Evolutionary conservation across 78 protist genomes (phyloP), one percentile per base, ranked within the genome.

Genomic region (Cavenderia fasciculata): DNA sequence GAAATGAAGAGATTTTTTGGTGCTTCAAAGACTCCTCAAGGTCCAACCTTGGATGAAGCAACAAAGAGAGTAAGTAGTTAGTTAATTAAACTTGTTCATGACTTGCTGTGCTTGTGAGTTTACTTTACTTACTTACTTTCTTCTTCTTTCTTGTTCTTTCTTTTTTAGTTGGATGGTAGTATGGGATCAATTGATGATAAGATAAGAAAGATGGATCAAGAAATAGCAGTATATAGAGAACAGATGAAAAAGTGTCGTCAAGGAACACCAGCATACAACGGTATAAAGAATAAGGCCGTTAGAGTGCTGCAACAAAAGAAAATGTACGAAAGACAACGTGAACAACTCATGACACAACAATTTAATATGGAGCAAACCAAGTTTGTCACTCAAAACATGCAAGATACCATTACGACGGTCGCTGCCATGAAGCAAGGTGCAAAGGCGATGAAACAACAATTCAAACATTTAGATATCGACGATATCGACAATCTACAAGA

Each of bases 311-410:
- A 86, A 72, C 94, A 92, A 51, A 92, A 88, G 68, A 87, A 74
- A 52, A 57, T 76, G 94, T 92, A 63, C 43, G 96, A 94, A 41
- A 75, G 47, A 46, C 97, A 95, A 73, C 47, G 95, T 27, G 95
- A 94, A 51, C 92, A 84, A 72, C 27, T 95, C 47, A n/a, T 68
- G 73, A 57, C 49, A 54, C 95, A 92, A 82, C 71, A 95, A 29
- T 95, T 95, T 78, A 95, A 92, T 74, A 85, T 95, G 95, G 96
- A 95, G 19, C 97, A 95, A 85, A 90, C 76, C 14, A 59, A 61
- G 19, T 92, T 94, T 57, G 86, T 94, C 2, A 84, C 94, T 10
- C 93, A 95, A 70, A 69, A 74, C 10, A 65, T 94, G 84, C 73
- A 75, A 73, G 96, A 89, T 74, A 93, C 94, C 8, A 68, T 79